Percentiles rank a stretch among this genome's conserved stretches.
Conservation (phyloP, 2,329 filamentous ascomycete species). For the Xylariales sp. region DNA sequence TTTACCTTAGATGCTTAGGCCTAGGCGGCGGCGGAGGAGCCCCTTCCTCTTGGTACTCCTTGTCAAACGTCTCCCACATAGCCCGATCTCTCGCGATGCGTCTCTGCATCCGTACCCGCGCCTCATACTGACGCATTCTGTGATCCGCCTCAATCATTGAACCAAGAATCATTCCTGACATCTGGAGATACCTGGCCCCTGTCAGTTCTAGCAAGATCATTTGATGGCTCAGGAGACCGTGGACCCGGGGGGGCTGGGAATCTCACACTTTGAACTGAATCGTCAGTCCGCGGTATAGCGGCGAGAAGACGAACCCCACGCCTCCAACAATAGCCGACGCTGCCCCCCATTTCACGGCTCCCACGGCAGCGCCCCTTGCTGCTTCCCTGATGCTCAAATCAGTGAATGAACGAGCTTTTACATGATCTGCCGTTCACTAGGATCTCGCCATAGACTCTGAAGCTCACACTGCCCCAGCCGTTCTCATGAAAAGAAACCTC, state of each 20-base stretch:
- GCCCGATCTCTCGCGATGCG: conserved; percentile 60
- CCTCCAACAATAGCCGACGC: conserved; percentile 58
- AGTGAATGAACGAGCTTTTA: too few species aligned
- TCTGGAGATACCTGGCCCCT: conserved; percentile 64
- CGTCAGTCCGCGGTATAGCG: conserved; percentile 67
- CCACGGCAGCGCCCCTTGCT: conserved; percentile 58
- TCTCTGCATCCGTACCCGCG: conserved; percentile 59
- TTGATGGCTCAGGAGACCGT: background rate
- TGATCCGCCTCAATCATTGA: conserved; percentile 72
- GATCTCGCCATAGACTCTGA: too few species aligned
- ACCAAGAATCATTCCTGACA: conserved; percentile 81
- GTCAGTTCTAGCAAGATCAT: conserved; percentile 3
- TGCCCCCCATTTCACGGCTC: conserved; percentile 70
- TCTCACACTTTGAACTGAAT: conserved; percentile 74
- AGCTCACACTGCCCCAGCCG: too few species aligned
- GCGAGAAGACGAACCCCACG: conserved; percentile 59
- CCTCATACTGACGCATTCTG: conserved; percentile 63
- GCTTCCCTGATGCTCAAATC: too few species aligned
- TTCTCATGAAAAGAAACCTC: too few species aligned
- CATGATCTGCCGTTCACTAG: too few species aligned
- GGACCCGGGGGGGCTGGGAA: conserved; percentile 1
- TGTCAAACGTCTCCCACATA: conserved; percentile 64
- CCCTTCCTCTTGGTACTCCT: conserved; percentile 48
- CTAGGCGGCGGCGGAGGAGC: conserved; percentile 23
- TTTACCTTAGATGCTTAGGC: conserved; percentile 16